Base-by-base conservation (phyloP, 352 stramenopile genomes). In the Aphanomyces invadans region DNA sequence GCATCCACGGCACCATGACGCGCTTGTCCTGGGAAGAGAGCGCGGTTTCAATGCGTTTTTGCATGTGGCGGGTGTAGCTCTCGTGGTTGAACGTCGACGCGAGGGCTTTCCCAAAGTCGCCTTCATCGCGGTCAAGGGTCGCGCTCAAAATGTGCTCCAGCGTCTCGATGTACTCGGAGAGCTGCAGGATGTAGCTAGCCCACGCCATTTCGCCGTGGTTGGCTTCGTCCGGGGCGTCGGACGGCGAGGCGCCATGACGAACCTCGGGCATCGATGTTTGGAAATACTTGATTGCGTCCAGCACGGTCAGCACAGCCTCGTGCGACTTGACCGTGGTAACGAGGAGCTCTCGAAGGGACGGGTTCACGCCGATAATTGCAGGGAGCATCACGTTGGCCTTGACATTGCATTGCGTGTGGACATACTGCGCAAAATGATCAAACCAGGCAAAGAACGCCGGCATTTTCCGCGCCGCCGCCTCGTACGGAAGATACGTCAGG, bases 1-100 rank as follows among this genome's bases (percentile, higher is more conserved):
- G 19, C 55, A 64, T 64, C 55, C 55, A 64, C 25, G 55, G 55
- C 11, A 64, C 55, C 33, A 64, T 64, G 2, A 64, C 55, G 25
- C 55, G 55, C 36, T 64, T 64, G 36, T 25, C 55, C 3, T 51
- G 32, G 11, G 23, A 17, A 19, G 36, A 11, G 0, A 64, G 31
- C 28, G 55, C 55, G 4, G 28, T 38, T 52, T 64, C 55, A 9
- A 52, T 52, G 9, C n/a, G 17, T 2, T 64, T 64, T 36, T 64
- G 55, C 0, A 51, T 19, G 17, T 48, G n/a, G 3, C 32, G 31
- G 21, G 38, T 19, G 21, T 64, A 64, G 32, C 32, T 64, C 17
- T 46, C 32, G 36, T 64, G 36, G 31, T 45, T 52, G 39, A 51
- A 64, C 11, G 55, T 46, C 10, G 23, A 33, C 10, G 55, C 55